Evolutionary conservation across 2,329 filamentous ascomycete species (phyloP), one percentile per base, ranked within the genome.

Genomic region (Paraphaeosphaeria sporulosa): DNA sequence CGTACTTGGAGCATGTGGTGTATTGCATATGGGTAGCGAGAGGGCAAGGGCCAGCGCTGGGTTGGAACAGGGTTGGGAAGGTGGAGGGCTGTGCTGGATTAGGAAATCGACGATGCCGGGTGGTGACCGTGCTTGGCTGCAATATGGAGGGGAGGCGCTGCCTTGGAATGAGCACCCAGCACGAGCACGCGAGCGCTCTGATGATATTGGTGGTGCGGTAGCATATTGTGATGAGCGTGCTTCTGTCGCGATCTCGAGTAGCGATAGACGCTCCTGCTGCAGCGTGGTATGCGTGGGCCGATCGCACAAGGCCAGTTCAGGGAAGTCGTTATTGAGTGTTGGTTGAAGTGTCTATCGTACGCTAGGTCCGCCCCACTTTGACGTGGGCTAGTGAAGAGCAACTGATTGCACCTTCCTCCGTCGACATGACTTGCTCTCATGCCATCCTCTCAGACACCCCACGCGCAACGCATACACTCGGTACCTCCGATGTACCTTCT

Each of bases 31-130:
- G 51, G 25, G 38, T 54, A 54, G 51, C 38, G 51, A 34, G 38
- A 34, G 36, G 19, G 21, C 40, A 30, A 38, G n/a, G 17, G 4
- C 30, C 2, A 7, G 7, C 12, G 48, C 21, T 38, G 51, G 36
- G 25, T 30, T 17, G 50, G 17, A 23, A 23, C 10, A 32, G 17
- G 15, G 23, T 44, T n/a, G 17, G 32, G 12, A 44, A 23, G 42
- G 48, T 25, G 38, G 38, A 23, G 43, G 21, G n/a, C 51, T 23
- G 42, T 5, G n/a, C 51, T 34, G 27, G 21, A 53, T 27, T 30
- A 43, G 50, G 50, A 53, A 53, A 53, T 53, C 13, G 50, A 53
- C 36, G 50, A 53, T 53, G 36, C 21, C 23, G 23, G 21, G 38
- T 53, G 36, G 50, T 17, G 38, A 53, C 19, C 23, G 19, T 15